Base-by-base conservation (phyloP, 306 rosid genomes). In the Dryas drummondii region DNA sequence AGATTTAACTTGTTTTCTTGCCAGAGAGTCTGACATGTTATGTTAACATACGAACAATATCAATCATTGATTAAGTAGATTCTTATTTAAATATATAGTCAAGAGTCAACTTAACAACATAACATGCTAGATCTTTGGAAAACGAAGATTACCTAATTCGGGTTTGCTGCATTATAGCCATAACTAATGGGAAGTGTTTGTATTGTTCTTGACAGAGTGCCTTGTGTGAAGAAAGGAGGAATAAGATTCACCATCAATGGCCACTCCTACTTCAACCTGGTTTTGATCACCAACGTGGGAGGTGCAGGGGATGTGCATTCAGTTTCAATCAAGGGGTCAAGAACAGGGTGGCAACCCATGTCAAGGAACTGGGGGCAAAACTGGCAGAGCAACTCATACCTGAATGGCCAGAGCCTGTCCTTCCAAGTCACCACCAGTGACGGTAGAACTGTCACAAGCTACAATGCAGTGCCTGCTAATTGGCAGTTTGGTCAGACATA, bases 331-430 rank as follows among this genome's bases (percentile, higher is more conserved):
- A 93, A 93, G 77, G 97, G 98, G 27, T 93, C 97, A 1, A 88
- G 68, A 79, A 67, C 91, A 46, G 89, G 88, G 3, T 93, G 98
- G 96, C 96, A 90, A 78, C 5, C 91, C 8, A 89, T 91, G 98
- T 93, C 98, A 53, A 89, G 97, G 12, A 93, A 91, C 44, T 89
- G 97, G 98, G 97, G 97, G 1, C 97, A 91, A 79, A 93, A 91
- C 65, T 93, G 98, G 98, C 98, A 93, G 32, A 91, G 97, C 84
- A 93, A 89, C 81, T 87, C 91, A 0, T 88, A 87, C 70, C 89
- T 91, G 75, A 85, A 91, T 40, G 98, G 98, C 32, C 97, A 91
- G 67, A 41, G 71, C 76, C 87, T 93, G 56, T 91, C 98, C 51
- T 91, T 93, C 65, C 93, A 89, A 78, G 93, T 93, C 76, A 93